Conservation (phyloP, 768 basidiomycete genomes). For the Cystofilobasidium capitatum region DNA sequence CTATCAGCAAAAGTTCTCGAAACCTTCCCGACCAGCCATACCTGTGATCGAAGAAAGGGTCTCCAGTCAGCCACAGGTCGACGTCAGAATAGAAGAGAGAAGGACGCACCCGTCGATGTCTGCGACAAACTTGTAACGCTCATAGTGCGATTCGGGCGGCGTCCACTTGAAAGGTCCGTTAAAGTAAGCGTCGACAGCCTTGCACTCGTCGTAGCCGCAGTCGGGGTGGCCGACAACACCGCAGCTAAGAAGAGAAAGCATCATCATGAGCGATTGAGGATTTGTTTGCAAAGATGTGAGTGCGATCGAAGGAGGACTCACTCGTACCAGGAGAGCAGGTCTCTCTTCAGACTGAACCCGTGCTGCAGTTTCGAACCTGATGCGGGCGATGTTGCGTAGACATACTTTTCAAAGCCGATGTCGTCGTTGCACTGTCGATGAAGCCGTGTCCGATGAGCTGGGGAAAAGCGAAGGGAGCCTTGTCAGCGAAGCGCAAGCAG, state of each 20-base stretch:
- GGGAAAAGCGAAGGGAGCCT: not conserved
- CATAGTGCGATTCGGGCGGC: not conserved
- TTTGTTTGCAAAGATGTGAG: too few relatives aligned
- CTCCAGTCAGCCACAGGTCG: not conserved
- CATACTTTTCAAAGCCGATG: not conserved
- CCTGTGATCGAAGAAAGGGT: not conserved
- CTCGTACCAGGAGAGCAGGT: slow-evolving; percentile 3
- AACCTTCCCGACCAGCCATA: not conserved
- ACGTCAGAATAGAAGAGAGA: not conserved
- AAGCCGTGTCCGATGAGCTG: not conserved
- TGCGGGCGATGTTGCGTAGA: not conserved
- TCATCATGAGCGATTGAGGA: too few relatives aligned
- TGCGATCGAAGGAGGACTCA: too few relatives aligned
- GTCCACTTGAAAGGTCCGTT: not conserved
- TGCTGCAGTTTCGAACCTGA: not conserved
- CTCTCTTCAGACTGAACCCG: not conserved
- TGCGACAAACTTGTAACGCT: not conserved
- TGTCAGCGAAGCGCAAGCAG: not conserved
- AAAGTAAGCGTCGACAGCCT: not conserved
- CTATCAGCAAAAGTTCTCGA: not conserved
- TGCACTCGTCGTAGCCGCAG: slow-evolving; percentile 2
- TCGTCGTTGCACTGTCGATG: not conserved
- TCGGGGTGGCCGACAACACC: not conserved
- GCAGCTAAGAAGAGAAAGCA: too few relatives aligned
- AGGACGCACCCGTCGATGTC: not conserved